Conservation (phyloP, 345 rosid genomes). For the Salix dunnii region DNA sequence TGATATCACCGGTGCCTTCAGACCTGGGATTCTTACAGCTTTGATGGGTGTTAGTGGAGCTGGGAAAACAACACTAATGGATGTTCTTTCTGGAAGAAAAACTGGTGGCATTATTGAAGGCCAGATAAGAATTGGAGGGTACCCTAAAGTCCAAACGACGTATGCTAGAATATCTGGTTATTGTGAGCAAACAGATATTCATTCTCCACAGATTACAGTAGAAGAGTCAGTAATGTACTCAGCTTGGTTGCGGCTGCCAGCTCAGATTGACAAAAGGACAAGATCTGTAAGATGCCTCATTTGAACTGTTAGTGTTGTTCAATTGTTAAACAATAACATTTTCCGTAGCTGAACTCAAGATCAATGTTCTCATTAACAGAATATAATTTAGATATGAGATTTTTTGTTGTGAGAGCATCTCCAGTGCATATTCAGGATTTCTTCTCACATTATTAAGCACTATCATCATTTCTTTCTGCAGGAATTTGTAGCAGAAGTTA, state of each 20-base stretch:
- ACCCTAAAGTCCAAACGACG: conserved; percentile 41
- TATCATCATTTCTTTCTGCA: conserved; percentile 3
- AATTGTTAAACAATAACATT: no score
- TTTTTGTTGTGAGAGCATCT: no score
- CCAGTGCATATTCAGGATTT: no score
- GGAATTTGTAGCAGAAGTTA: conserved; percentile 50
- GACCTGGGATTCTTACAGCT: conserved; percentile 46
- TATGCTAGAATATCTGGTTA: conserved; percentile 46
- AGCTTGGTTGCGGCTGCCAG: conserved; percentile 38
- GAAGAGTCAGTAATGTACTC: conserved; percentile 43
- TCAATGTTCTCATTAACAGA: no score
- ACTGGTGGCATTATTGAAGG: conserved; percentile 41
- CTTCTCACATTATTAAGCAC: no score
- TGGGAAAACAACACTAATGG: conserved; percentile 51
- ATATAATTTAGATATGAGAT: no score
- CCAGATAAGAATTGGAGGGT: conserved; percentile 38
- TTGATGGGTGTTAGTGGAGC: conserved; percentile 49
- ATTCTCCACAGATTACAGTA: conserved; percentile 41
- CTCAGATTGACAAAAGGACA: conserved; percentile 23
- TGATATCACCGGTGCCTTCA: conserved; percentile 41
- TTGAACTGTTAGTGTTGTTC: no score
- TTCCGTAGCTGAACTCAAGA: no score
- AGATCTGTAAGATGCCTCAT: conserved; percentile 35
- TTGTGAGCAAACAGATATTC: conserved; percentile 45
- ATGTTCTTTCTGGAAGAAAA: conserved; percentile 56